These are phyloP conservation scores for Cercospora beticola DNA, from an alignment of 2,329 filamentous ascomycete species.

Conservation along the genomic window DNA sequence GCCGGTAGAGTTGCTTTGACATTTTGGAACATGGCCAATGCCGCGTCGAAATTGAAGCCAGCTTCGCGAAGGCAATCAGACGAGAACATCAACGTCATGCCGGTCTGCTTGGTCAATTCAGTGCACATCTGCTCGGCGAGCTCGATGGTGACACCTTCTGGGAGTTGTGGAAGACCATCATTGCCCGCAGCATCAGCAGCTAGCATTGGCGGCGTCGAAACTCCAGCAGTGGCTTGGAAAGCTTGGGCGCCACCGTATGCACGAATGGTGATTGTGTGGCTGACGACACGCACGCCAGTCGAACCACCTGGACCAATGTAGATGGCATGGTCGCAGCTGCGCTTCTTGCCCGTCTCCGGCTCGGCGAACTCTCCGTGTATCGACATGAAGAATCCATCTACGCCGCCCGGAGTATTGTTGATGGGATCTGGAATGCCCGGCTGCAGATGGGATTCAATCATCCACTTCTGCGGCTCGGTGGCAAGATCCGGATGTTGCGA, in stretches of 20 bases:
- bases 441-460: constrained; percentile 77
- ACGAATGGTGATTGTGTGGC: constrained; percentile 73
- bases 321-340: constrained; percentile 81
- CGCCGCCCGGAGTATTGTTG: constrained; percentile 62
- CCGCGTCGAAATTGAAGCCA: constrained; percentile 75
- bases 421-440: constrained; percentile 69
- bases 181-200: constrained; percentile 19
- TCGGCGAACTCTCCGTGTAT: constrained; percentile 87
- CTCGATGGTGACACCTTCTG: constrained; percentile 33
- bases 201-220: constrained; percentile 33
- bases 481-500: constrained; percentile 74
- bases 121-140: constrained; percentile 58
- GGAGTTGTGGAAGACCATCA: constrained; percentile 26
- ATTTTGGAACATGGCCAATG: constrained; percentile 71
- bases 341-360: constrained; percentile 56
- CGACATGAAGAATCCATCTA: constrained; percentile 74
- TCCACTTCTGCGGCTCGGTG: constrained; percentile 68
- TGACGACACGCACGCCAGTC: constrained; percentile 70
- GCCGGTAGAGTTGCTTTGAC: constrained; percentile 60
- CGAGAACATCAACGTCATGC: constrained; percentile 76
- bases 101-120: constrained; percentile 73
- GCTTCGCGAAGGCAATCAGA: constrained; percentile 77
- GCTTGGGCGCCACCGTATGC: constrained; percentile 61
- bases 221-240: constrained; percentile 43
- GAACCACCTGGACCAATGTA: constrained; percentile 65